These are phyloP conservation scores for Darksidea phi DNA, from an alignment of 495 filamentous ascomycete species.

Conservation along the genomic window DNA sequence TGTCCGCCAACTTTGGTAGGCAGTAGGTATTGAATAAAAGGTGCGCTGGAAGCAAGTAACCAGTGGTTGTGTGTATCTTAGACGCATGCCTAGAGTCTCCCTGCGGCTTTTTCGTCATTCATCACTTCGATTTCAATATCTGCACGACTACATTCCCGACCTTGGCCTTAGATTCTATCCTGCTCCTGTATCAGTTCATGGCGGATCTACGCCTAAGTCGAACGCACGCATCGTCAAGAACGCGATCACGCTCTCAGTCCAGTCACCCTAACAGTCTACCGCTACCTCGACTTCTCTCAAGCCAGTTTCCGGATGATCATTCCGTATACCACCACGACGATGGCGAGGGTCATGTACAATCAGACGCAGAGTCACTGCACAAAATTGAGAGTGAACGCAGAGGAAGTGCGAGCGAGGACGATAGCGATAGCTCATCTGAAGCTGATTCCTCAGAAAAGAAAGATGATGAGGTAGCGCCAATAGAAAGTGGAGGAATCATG, in stretches of 20 bases:
- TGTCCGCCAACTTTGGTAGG: no score
- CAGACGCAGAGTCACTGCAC: conserved; percentile 13
- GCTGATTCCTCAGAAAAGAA: conserved; percentile 26
- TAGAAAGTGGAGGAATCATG: conserved; percentile 13
- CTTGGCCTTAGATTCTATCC: no score
- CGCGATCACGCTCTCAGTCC: conserved; percentile 27
- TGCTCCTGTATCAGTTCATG: no score
- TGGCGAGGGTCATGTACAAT: conserved; percentile 19
- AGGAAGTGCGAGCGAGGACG: conserved; percentile 4
- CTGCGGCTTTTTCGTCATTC: no score
- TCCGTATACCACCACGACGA: conserved; percentile 36
- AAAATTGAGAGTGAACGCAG: conserved; percentile 12
- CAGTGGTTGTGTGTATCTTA: no score
- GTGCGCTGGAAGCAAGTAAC: no score
- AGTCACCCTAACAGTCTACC: conserved; percentile 18
- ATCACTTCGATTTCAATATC: no score
- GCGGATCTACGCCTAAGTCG: not conserved
- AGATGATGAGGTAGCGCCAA: conserved; percentile 1
- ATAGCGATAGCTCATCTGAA: conserved; percentile 12
- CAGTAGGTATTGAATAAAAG: no score
- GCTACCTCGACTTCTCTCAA: conserved; percentile 29
- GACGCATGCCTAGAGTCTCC: no score
- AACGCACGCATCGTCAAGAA: conserved; percentile 4
- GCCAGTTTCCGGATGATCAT: conserved; percentile 35
- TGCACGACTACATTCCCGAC: no score